Evolutionary conservation across 108 stramenopile genomes (phyloP), one percentile per base, ranked within the genome.

Genomic region (Seminavis robusta): DNA sequence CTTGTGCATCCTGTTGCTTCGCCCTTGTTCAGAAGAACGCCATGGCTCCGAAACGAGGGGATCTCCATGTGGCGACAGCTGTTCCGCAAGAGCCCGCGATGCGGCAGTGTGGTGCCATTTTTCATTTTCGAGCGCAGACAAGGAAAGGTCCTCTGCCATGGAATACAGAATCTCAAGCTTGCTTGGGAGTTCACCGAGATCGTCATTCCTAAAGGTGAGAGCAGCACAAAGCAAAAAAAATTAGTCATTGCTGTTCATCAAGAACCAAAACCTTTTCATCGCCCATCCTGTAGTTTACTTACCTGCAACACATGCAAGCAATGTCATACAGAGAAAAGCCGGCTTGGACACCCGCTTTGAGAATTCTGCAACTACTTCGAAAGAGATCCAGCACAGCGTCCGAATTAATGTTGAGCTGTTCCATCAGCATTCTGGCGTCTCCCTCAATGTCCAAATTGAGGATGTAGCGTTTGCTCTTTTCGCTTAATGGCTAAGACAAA

Each of bases 311-410:
- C 67, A 92, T 75, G 15, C 76, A 66, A 9, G 86, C 86, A 52
- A 94, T 94, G 13, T 94, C 92, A 36, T 88, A 94, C 36, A 94
- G 65, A 28, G 73, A 71, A 31, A 94, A 50, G 8, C 86, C 86
- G 24, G 79, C 77, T 29, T 69, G 65, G 15, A 90, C 75, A 3
- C 92, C 92, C 7, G 68, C 77, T 56, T 90, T 79, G 47, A 94
- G 82, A 10, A 90, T 37, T 25, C 64, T 63, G 49, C 76, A 79
- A 29, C 77, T 79, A 15, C 82, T 87, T 26, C 86, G 69, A 47
- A 85, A 90, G 56, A 76, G 82, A 47, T 90, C 92, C n/a, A n/a
- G n/a, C 19, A 90, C 51, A 0, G 89, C 88, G 43, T 82, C 79
- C 29, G 58, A 58, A 25, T 62, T 31, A 55, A 94, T 85, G 40